phyloP scores from a whole-genome alignment of 2,329 filamentous ascomycete genomes.

The Alternaria gansuensis region DNA sequence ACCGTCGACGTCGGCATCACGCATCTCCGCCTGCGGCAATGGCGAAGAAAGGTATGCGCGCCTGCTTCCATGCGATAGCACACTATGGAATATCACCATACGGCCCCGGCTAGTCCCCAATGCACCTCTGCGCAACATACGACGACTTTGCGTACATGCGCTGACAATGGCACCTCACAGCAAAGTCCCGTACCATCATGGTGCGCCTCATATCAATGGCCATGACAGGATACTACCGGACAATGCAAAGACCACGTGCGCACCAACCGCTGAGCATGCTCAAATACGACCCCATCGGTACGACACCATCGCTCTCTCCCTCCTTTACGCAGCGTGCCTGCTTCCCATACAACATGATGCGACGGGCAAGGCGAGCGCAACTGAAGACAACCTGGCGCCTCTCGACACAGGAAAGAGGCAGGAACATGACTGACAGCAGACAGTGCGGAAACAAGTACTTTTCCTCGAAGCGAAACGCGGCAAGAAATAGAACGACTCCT shows the following conservation, averaged over 20 bases:
- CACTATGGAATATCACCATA: no score
- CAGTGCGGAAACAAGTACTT: constrained; percentile 93
- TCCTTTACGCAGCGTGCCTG: neutral
- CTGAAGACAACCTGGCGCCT: neutral
- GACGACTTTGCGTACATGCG: constrained; percentile 6
- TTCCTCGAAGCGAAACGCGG: constrained; percentile 93
- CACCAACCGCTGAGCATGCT: constrained; percentile 92
- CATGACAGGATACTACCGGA: constrained; percentile 97
- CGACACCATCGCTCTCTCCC: constrained; percentile 36
- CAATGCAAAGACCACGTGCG: constrained; percentile 81
- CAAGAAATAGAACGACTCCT: constrained; percentile 55
- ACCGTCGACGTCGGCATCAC: constrained; percentile 27
- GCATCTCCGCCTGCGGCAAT: constrained; percentile 32
- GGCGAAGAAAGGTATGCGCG: constrained; percentile 48
- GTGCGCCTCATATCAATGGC: constrained; percentile 98
- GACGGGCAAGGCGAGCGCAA: neutral
- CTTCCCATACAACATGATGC: neutral
- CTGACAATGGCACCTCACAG: constrained; percentile 58
- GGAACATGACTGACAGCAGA: constrained; percentile 28
- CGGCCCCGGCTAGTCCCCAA: neutral
- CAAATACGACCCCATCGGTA: constrained; percentile 98
- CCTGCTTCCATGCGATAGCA: neutral
- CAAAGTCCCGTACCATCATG: constrained; percentile 88
- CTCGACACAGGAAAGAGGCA: neutral
- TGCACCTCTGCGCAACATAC: neutral